Percentiles rank a stretch among this genome's conserved stretches.
Conservation (phyloP, 2,329 filamentous ascomycete species). For the Pyrenophora teres region DNA sequence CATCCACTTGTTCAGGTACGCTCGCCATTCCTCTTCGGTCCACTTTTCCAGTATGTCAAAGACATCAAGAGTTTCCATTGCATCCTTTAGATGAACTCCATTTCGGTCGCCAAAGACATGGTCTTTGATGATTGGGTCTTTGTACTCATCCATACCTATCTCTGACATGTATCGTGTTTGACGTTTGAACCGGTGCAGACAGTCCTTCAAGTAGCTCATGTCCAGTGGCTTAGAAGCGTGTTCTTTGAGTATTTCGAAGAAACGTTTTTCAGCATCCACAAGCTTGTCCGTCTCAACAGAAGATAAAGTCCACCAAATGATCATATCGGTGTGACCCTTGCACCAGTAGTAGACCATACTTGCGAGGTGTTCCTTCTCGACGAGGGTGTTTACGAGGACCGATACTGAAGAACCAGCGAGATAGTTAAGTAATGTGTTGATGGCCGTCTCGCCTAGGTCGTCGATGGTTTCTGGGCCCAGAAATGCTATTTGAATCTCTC, state of each 20-base stretch:
- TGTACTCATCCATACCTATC: slow-evolving; percentile 78
- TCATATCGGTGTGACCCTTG: slow-evolving; percentile 77
- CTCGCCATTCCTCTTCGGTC: slow-evolving; percentile 82
- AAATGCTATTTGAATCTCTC: slow-evolving; percentile 84
- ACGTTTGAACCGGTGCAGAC: slow-evolving; percentile 78
- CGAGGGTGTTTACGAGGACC: slow-evolving; percentile 85
- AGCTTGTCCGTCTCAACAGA: slow-evolving; percentile 88
- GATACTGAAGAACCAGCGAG: slow-evolving; percentile 92
- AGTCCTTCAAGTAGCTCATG: slow-evolving; percentile 88
- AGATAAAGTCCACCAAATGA: slow-evolving; percentile 84
- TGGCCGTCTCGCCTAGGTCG: slow-evolving; percentile 63
- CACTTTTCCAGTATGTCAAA: slow-evolving; percentile 75
- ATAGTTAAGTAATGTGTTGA: slow-evolving; percentile 82
- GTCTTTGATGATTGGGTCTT: slow-evolving; percentile 84
- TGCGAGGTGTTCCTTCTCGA: slow-evolving; percentile 90
- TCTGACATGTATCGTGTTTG: slow-evolving; percentile 85
- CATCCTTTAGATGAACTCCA: slow-evolving; percentile 59
- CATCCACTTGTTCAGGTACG: slow-evolving; percentile 82
- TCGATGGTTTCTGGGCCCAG: slow-evolving; percentile 84
- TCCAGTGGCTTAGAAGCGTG: slow-evolving; percentile 81
- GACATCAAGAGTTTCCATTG: slow-evolving; percentile 52
- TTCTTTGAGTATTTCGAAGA: slow-evolving; percentile 82
- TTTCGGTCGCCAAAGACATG: slow-evolving; percentile 88
- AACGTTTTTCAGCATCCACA: slow-evolving; percentile 78
- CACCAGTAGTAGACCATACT: slow-evolving; percentile 81